A percentile compares a stretch with the other conserved stretches of the same genome.
Evolutionary conservation across 148 eudicot species (phyloP).

Genomic region (Cornus suecica): DNA sequence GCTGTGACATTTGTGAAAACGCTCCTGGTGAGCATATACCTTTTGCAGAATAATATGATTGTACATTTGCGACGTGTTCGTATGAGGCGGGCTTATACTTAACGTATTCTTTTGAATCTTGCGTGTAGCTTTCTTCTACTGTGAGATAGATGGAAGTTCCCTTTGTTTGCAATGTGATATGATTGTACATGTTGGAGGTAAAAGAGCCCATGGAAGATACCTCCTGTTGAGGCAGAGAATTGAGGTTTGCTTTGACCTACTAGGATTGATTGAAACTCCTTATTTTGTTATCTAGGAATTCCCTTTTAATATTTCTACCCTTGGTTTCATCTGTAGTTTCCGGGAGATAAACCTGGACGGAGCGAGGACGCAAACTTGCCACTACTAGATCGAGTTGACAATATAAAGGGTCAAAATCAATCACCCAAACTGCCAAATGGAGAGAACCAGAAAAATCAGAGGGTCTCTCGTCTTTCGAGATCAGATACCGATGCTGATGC

Average conservation of each 20-base stretch:
- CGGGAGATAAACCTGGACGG: conserved; percentile 49
- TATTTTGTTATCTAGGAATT: conserved; percentile 6
- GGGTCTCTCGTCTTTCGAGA: conserved; percentile 10
- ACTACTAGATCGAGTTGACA: conserved; percentile 24
- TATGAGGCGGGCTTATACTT: neutral
- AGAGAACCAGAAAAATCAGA: conserved; percentile 23
- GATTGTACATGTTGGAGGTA: conserved; percentile 82
- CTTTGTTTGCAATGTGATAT: conserved; percentile 89
- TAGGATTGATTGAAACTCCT: conserved; percentile 6
- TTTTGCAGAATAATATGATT: no score
- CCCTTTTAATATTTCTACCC: neutral
- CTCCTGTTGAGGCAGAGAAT: conserved; percentile 72
- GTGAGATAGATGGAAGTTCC: conserved; percentile 82
- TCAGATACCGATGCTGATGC: conserved; percentile 20
- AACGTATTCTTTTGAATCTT: neutral
- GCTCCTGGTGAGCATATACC: conserved; percentile 62
- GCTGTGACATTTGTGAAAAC: conserved; percentile 86
- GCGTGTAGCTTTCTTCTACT: conserved; percentile 73
- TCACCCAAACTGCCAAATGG: conserved; percentile 12
- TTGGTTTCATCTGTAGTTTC: conserved; percentile 46
- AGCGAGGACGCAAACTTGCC: conserved; percentile 35
- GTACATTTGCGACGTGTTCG: no score
- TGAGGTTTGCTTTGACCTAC: conserved; percentile 56
- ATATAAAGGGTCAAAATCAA: conserved; percentile 16
- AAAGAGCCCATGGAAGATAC: conserved; percentile 75